These are phyloP conservation scores for Saussurea involucrata DNA, from an alignment of 129 eudicot species.

Conservation along the genomic window DNA sequence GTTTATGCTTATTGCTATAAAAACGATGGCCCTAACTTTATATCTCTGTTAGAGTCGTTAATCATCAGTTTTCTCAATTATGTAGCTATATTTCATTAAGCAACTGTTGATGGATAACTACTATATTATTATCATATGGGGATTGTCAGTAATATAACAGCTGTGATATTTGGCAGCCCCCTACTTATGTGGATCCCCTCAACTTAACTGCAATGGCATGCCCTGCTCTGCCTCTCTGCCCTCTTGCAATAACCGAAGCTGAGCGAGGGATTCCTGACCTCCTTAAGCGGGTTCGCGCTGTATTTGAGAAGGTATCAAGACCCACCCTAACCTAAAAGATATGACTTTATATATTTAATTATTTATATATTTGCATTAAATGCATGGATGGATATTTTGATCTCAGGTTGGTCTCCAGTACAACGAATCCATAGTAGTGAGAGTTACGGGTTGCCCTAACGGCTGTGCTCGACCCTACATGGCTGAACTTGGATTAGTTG, in stretches of 20 bases:
- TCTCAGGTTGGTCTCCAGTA: slow-evolving; percentile 91
- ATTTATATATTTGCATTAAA: neutral
- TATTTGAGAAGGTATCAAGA: slow-evolving; percentile 78
- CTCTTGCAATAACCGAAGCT: slow-evolving; percentile 96
- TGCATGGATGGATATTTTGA: slow-evolving; percentile 5
- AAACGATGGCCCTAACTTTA: neutral
- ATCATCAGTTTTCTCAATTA: neutral
- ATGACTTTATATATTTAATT: too few relatives aligned
- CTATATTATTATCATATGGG: neutral
- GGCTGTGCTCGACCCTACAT: slow-evolving; percentile 99
- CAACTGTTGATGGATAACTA: neutral
- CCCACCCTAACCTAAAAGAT: neutral
- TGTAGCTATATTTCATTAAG: neutral
- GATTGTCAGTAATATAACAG: neutral
- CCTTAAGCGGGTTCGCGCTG: slow-evolving; percentile 72
- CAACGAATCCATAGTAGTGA: slow-evolving; percentile 80
- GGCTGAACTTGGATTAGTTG: slow-evolving; percentile 99
- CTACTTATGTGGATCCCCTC: slow-evolving; percentile 89
- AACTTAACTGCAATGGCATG: slow-evolving; percentile 99
- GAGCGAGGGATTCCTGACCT: slow-evolving; percentile 94
- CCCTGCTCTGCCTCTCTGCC: slow-evolving; percentile 98
- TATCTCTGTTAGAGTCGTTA: neutral
- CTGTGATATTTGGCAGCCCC: slow-evolving; percentile 52
- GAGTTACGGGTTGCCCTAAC: slow-evolving; percentile 97
- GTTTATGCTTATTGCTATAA: neutral